Evolutionary conservation across 2,329 filamentous ascomycete genomes (phyloP).

Genomic region (Leptographium lundbergii): DNA sequence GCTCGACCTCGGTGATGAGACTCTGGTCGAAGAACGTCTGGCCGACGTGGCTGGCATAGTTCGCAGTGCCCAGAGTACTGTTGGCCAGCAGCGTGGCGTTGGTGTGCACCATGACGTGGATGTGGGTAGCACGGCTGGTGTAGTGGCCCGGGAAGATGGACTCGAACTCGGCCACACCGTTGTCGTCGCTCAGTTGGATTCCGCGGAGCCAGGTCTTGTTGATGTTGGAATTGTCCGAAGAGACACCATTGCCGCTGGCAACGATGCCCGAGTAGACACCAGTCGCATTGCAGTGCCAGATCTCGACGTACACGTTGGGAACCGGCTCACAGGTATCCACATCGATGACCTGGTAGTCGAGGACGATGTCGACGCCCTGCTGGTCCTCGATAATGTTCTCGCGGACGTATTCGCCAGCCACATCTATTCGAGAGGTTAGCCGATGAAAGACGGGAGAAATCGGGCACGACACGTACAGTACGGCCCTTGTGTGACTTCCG

Average conservation of each 20-base stretch:
- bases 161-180: slow-evolving; percentile 29
- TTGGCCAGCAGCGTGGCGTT: slow-evolving; percentile 27
- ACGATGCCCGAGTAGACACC: slow-evolving; percentile 26
- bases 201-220: slow-evolving; percentile 31
- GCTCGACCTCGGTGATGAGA: slow-evolving; percentile 35
- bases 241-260: slow-evolving; percentile 20
- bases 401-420: slow-evolving; percentile 37
- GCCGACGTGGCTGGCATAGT: slow-evolving; percentile 40
- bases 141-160: slow-evolving; percentile 34
- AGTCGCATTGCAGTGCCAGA: slow-evolving; percentile 34
- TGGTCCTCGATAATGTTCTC: slow-evolving; percentile 33
- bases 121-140: slow-evolving; percentile 24
- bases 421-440: slow-evolving; percentile 15
- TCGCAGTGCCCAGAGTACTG: slow-evolving; percentile 33
- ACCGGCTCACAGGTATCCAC: slow-evolving; percentile 39
- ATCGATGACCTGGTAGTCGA: slow-evolving; percentile 42
- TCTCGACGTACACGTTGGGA: slow-evolving; percentile 34
- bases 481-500: slow-evolving; percentile 39
- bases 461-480: slow-evolving; percentile 23
- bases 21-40: slow-evolving; percentile 49
- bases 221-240: slow-evolving; percentile 14
- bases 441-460: neutral
- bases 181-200: slow-evolving; percentile 26
- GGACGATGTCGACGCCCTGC: slow-evolving; percentile 31
- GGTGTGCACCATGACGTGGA: slow-evolving; percentile 20